Conservation (phyloP, 1,284 basidiomycete species). For the Stereum hirsutum region DNA sequence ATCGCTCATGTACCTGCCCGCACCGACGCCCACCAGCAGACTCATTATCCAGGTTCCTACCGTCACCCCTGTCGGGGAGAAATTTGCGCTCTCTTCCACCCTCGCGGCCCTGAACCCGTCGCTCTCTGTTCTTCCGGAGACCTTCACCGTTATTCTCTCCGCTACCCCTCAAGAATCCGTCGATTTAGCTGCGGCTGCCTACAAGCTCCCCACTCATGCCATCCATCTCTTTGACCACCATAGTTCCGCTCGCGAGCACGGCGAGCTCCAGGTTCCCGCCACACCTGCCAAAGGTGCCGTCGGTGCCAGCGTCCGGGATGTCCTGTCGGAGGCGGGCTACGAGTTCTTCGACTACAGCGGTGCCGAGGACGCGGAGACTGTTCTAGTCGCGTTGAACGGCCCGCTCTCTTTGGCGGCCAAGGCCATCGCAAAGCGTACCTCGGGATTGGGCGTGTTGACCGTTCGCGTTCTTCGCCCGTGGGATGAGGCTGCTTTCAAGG, state of each 20-base stretch:
- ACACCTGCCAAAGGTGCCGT: slow-evolving; percentile 21
- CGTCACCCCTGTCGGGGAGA: slow-evolving; percentile 55
- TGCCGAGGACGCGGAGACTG: slow-evolving; percentile 44
- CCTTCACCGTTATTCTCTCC: slow-evolving; percentile 73
- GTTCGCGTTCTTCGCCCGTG: slow-evolving; percentile 75
- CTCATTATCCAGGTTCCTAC: slow-evolving; percentile 74
- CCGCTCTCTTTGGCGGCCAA: slow-evolving; percentile 54
- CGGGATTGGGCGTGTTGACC: slow-evolving; percentile 51
- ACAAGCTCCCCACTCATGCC: slow-evolving; percentile 57
- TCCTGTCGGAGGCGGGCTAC: slow-evolving; percentile 46
- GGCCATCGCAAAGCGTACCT: slow-evolving; percentile 31
- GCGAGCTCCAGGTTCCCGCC: slow-evolving; percentile 32
- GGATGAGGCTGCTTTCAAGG: slow-evolving; percentile 52
- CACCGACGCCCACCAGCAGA: slow-evolving; percentile 50
- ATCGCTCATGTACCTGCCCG: slow-evolving; percentile 56
- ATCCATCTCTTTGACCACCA: slow-evolving; percentile 77
- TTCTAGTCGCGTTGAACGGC: slow-evolving; percentile 62
- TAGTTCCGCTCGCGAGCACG: slow-evolving; percentile 60
- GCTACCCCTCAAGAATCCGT: slow-evolving; percentile 73
- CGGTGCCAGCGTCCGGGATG: slow-evolving; percentile 30
- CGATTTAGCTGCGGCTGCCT: slow-evolving; percentile 63
- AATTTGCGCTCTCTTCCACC: slow-evolving; percentile 63
- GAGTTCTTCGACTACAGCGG: slow-evolving; percentile 63
- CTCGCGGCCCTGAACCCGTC: slow-evolving; percentile 58
- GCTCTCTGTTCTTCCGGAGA: slow-evolving; percentile 54